These are phyloP conservation scores for Botrytis sinoallii DNA, from an alignment of 2,329 filamentous ascomycete genomes.

Conservation along the genomic window DNA sequence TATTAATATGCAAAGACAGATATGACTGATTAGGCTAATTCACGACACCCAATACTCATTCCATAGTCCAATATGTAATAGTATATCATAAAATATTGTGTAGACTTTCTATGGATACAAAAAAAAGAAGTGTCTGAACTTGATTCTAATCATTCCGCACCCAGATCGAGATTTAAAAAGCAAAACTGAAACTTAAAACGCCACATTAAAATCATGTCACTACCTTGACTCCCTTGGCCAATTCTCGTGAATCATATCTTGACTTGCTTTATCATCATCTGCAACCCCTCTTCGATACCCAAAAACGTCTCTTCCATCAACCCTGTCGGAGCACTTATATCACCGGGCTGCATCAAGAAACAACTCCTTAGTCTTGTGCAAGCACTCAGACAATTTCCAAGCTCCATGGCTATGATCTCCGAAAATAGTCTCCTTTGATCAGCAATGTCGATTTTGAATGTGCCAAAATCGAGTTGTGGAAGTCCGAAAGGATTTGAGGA, in stretches of 20 bases:
- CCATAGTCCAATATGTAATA: background rate
- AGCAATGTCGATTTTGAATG: conserved; percentile 9
- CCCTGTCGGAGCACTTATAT: conserved; percentile 1
- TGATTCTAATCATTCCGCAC: background rate
- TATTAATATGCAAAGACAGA: background rate
- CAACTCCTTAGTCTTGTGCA: background rate
- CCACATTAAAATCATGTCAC: background rate
- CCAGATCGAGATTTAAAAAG: background rate
- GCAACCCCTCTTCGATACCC: conserved; percentile 4
- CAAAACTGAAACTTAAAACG: background rate
- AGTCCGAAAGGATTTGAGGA: background rate
- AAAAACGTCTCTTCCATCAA: background rate
- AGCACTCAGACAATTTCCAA: background rate
- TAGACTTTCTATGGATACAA: background rate
- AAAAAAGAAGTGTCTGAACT: background rate
- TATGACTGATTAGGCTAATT: background rate
- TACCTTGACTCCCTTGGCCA: background rate
- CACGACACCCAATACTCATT: background rate
- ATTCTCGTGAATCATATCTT: background rate
- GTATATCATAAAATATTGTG: background rate
- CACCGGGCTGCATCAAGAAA: background rate
- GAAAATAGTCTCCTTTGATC: conserved; percentile 2
- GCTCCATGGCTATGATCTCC: background rate
- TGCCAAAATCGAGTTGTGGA: conserved; percentile 4
- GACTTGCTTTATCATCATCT: background rate